Conservation (phyloP, 208 protist species). For the Acanthamoeba castellanii region DNA sequence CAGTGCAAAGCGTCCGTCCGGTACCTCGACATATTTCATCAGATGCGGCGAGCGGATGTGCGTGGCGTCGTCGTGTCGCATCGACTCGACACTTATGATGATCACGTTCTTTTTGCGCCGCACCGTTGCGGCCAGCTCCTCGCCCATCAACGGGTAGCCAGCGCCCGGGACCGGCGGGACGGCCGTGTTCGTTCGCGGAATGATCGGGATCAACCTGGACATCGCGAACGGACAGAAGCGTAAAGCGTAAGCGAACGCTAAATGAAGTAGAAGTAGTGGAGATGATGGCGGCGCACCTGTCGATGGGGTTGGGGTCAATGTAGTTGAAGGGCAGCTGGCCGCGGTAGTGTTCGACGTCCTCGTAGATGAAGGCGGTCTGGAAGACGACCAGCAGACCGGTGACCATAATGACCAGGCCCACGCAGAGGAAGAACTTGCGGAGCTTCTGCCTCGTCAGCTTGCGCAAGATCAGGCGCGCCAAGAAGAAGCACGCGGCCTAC, state of each 20-base stretch:
- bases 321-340: slow-evolving; percentile 63
- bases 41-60: slow-evolving; percentile 34
- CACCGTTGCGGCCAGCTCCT: neutral
- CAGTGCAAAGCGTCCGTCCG: too few relatives aligned
- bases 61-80: slow-evolving; percentile 28
- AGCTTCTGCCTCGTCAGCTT: neutral
- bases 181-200: neutral
- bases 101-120: slow-evolving; percentile 50
- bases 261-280: neutral
- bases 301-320: slow-evolving; percentile 47
- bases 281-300: neutral
- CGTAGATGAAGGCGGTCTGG: slow-evolving; percentile 57
- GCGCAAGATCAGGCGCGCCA: slow-evolving; percentile 11
- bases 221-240: neutral
- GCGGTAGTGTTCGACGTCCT: slow-evolving; percentile 59
- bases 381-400: neutral
- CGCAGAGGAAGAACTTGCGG: slow-evolving; percentile 36
- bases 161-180: neutral
- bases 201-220: slow-evolving; percentile 11
- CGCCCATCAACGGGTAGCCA: slow-evolving; percentile 6
- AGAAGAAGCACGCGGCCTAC: slow-evolving; percentile 22
- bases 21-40: slow-evolving; percentile 57
- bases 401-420: neutral
- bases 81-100: neutral
- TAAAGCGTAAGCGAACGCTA: neutral